Percentiles rank a stretch among this genome's conserved stretches.
phyloP scores from a whole-genome alignment of 139 green algal genomes.

The Monoraphidium neglectum region DNA sequence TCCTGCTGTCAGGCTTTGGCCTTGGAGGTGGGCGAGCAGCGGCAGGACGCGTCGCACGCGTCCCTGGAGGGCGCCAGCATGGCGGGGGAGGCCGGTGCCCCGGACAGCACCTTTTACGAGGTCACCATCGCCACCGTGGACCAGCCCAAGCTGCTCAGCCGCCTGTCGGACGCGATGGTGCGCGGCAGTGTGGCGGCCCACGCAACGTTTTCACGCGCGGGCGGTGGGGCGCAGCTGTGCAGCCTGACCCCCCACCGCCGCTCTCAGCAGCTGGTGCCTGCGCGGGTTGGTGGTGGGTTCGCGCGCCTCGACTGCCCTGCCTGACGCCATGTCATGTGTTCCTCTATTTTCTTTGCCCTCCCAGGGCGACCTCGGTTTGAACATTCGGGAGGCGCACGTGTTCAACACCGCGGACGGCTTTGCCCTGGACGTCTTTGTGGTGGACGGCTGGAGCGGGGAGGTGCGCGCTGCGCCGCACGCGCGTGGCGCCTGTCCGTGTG shows the following conservation, averaged over 20 bases:
- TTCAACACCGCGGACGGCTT: conserved; percentile 97
- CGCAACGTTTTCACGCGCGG: no score
- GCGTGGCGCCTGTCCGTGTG: no score
- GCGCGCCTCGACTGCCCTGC: no score
- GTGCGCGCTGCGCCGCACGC: no score
- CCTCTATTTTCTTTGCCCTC: not conserved
- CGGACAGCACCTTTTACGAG: conserved; percentile 80
- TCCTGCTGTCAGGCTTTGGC: conserved; percentile 61
- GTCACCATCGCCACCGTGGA: conserved; percentile 91
- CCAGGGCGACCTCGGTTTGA: conserved; percentile 91
- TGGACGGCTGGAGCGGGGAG: conserved; percentile 75
- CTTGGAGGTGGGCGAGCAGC: conserved; percentile 65
- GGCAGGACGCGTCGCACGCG: conserved; percentile 25
- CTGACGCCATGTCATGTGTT: not conserved
- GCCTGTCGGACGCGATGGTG: conserved; percentile 85
- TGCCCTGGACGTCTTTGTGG: conserved; percentile 97
- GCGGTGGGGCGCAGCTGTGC: no score
- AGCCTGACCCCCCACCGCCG: no score
- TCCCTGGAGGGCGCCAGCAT: conserved; percentile 13
- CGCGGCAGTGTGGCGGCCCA: conserved; percentile 13
- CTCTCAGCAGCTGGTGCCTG: no score
- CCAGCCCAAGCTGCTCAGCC: conserved; percentile 90
- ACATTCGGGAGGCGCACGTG: conserved; percentile 98
- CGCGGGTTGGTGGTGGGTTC: no score
- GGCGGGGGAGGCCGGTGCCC: not conserved